Percentiles rank a stretch among this genome's conserved stretches.
Conservation (phyloP, 306 rosid genomes). For the Quercus agrifolia region DNA sequence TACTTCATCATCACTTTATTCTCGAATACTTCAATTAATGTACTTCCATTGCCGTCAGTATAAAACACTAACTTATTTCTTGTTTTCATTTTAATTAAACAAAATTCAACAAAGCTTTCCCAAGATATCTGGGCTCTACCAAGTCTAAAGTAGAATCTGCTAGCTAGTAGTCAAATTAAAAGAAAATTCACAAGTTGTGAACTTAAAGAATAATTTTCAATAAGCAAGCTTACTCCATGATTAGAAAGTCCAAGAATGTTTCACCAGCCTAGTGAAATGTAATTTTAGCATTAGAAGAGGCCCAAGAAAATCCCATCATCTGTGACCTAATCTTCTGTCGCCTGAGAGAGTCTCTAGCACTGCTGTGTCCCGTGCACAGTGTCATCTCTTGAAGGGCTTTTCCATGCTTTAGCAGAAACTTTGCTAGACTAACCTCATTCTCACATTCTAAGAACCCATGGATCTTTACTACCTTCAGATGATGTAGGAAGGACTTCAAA, state of each 20-base stretch:
- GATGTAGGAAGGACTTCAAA: constrained; percentile 50
- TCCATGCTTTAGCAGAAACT: constrained; percentile 74
- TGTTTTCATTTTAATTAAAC: background rate
- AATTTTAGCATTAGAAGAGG: constrained; percentile 74
- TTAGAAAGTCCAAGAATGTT: background rate
- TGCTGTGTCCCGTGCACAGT: constrained; percentile 36
- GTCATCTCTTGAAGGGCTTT: constrained; percentile 62
- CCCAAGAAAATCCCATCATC: constrained; percentile 75
- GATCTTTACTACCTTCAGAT: constrained; percentile 63
- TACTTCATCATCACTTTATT: too few species aligned
- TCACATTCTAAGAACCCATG: constrained; percentile 65
- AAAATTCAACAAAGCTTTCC: background rate
- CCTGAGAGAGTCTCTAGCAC: constrained; percentile 47
- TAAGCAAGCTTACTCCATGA: background rate
- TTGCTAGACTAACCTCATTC: constrained; percentile 68
- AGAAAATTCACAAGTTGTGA: background rate
- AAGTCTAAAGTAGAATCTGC: background rate
- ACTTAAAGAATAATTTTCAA: background rate
- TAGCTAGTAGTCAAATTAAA: background rate
- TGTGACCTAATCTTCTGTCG: constrained; percentile 69
- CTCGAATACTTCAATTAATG: background rate
- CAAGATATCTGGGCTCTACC: background rate
- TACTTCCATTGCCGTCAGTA: background rate
- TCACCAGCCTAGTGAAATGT: constrained; percentile 32
- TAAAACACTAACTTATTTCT: background rate